Percentiles rank a stretch among this genome's conserved stretches.
Conservation (phyloP, 2,329 filamentous ascomycete genomes). For the Macrophomina tecta region DNA sequence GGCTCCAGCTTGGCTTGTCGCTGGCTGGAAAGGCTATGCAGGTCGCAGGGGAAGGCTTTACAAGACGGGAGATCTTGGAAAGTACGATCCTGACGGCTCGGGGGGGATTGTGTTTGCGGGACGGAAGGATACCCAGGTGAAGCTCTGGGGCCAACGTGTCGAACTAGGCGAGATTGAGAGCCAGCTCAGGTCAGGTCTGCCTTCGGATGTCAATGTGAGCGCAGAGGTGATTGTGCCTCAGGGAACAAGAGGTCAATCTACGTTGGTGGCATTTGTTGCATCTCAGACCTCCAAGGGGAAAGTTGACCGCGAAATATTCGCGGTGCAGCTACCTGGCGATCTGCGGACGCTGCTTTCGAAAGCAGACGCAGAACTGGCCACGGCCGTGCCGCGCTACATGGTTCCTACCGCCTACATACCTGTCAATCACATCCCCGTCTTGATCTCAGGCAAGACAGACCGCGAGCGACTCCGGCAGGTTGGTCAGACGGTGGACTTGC, state of each 20-base stretch:
- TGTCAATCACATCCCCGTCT: conserved; percentile 50
- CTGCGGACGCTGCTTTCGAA: neutral
- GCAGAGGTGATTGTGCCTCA: conserved; percentile 54
- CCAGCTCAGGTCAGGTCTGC: conserved; percentile 39
- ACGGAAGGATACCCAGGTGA: conserved; percentile 66
- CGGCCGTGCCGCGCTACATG: conserved; percentile 44
- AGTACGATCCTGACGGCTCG: conserved; percentile 47
- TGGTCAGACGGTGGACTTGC: conserved; percentile 31
- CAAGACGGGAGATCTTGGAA: conserved; percentile 12
- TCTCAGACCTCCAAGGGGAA: conserved; percentile 28
- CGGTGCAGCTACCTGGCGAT: neutral
- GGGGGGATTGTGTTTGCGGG: conserved; percentile 63
- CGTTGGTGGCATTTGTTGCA: conserved; percentile 43
- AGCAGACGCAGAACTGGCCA: conserved; percentile 27
- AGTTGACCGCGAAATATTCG: conserved; percentile 30
- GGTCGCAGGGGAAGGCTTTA: conserved; percentile 64
- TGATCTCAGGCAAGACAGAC: conserved; percentile 52
- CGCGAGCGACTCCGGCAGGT: conserved; percentile 34
- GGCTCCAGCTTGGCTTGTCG: conserved; percentile 30
- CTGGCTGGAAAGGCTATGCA: conserved; percentile 55
- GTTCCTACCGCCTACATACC: conserved; percentile 53
- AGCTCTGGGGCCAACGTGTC: conserved; percentile 47
- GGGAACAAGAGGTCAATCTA: conserved; percentile 32
- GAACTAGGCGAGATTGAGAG: conserved; percentile 47
- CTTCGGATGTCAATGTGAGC: conserved; percentile 35